Conservation (phyloP, 805 yeast species). For the Metschnikowia cerradonensis region DNA sequence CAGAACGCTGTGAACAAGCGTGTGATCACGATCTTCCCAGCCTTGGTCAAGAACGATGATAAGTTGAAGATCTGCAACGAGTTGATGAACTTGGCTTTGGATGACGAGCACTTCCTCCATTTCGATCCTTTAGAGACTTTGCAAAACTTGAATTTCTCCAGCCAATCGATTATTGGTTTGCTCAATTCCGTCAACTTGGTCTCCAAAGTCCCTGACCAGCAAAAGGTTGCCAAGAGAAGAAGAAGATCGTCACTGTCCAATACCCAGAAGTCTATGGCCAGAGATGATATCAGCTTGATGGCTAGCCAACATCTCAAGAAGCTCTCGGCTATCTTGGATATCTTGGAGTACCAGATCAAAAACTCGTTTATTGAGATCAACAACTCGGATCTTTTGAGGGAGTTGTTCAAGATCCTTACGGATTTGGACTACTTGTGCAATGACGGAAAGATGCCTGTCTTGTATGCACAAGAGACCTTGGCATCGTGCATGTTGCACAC, state of each 20-base stretch:
- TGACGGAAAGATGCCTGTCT: constrained; percentile 87
- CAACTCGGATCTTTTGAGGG: constrained; percentile 45
- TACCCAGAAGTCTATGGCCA: constrained; percentile 70
- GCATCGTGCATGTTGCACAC: constrained; percentile 80
- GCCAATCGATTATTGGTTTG: constrained; percentile 54
- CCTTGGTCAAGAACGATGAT: constrained; percentile 49
- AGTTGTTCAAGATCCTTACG: constrained; percentile 58
- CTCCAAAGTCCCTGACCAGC: constrained; percentile 41
- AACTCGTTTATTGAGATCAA: constrained; percentile 26
- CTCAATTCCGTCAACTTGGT: constrained; percentile 59
- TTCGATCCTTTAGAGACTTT: constrained; percentile 44
- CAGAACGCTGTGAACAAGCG: constrained; percentile 47
- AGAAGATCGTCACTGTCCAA: constrained; percentile 64
- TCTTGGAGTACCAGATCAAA: constrained; percentile 55
- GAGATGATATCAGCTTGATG: constrained; percentile 62
- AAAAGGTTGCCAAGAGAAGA: constrained; percentile 70
- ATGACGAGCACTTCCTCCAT: constrained; percentile 24
- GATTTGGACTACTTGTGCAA: constrained; percentile 81
- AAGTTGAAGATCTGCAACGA: constrained; percentile 51
- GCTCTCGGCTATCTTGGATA: constrained; percentile 74
- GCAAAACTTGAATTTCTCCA: constrained; percentile 51
- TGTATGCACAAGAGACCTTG: constrained; percentile 85
- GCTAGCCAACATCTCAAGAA: constrained; percentile 78
- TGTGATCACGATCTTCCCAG: constrained; percentile 50
- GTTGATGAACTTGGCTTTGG: constrained; percentile 53